These are phyloP conservation scores for Tieghemiomyces parasiticus DNA, from an alignment of 192 early-diverging fungal species.

Conservation along the genomic window DNA sequence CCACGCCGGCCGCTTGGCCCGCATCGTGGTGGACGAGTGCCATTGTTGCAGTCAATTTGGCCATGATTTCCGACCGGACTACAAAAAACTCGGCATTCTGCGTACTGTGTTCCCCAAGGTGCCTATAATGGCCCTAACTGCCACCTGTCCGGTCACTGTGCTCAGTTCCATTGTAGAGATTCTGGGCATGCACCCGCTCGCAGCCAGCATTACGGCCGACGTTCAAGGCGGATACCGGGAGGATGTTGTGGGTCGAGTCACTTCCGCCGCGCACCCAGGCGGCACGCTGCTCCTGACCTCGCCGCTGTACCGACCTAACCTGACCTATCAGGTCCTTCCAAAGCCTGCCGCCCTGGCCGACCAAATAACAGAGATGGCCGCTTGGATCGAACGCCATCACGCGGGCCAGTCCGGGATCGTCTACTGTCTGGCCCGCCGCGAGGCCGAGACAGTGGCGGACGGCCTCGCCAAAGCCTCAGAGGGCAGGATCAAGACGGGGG, in stretches of 20 bases:
- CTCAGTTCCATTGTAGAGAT: slow-evolving; percentile 33
- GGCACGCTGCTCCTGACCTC: slow-evolving; percentile 40
- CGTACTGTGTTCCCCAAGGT: slow-evolving; percentile 37
- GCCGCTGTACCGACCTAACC: slow-evolving; percentile 44
- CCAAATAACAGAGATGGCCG: slow-evolving; percentile 28
- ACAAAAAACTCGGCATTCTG: slow-evolving; percentile 30
- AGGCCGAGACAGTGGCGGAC: slow-evolving; percentile 35
- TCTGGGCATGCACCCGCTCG: slow-evolving; percentile 21
- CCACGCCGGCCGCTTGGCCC: slow-evolving; percentile 20
- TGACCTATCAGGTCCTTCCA: slow-evolving; percentile 40
- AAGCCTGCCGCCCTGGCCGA: slow-evolving; percentile 24
- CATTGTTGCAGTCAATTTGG: slow-evolving; percentile 35
- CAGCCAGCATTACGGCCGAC: not conserved
- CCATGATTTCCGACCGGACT: slow-evolving; percentile 40
- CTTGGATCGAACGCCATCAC: slow-evolving; percentile 39
- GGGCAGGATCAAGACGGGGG: slow-evolving; percentile 27
- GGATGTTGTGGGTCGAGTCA: slow-evolving; percentile 15
- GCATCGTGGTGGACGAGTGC: slow-evolving; percentile 36
- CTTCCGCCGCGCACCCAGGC: slow-evolving; percentile 12
- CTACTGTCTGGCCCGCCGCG: slow-evolving; percentile 49
- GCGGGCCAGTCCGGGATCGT: slow-evolving; percentile 40
- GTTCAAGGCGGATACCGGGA: not conserved
- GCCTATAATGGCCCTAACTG: slow-evolving; percentile 65
- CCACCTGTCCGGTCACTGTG: slow-evolving; percentile 44
- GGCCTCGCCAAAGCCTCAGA: slow-evolving; percentile 31